Percentiles rank a stretch among this genome's conserved stretches.
Evolutionary conservation across 2,329 filamentous ascomycete genomes (phyloP).

Genomic region (Daldinia sp.): DNA sequence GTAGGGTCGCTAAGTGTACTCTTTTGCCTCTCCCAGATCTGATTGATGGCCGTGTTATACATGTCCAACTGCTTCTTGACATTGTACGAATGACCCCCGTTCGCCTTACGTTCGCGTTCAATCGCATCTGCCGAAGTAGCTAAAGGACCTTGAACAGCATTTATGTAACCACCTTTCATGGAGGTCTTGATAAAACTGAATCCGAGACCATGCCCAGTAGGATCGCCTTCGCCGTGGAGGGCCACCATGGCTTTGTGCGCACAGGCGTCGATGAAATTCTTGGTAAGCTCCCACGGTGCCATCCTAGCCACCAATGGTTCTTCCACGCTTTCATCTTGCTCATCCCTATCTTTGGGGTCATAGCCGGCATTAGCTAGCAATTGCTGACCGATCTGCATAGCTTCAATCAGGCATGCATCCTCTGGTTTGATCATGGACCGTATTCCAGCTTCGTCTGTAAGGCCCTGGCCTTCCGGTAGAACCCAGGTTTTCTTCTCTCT

Average conservation of each 20-base stretch:
- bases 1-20: slow-evolving; percentile 76
- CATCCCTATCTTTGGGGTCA: slow-evolving; percentile 72
- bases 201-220: slow-evolving; percentile 89
- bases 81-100: slow-evolving; percentile 96
- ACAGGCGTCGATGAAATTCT: slow-evolving; percentile 94
- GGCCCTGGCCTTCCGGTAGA: slow-evolving; percentile 73
- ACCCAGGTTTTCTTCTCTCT: slow-evolving; percentile 90
- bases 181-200: slow-evolving; percentile 98
- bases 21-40: slow-evolving; percentile 92
- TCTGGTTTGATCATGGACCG: slow-evolving; percentile 93
- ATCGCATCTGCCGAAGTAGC: slow-evolving; percentile 82
- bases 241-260: slow-evolving; percentile 97
- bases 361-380: slow-evolving; percentile 92
- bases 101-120: slow-evolving; percentile 85
- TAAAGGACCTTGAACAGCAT: slow-evolving; percentile 74
- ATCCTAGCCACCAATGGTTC: slow-evolving; percentile 87
- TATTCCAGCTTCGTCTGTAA: slow-evolving; percentile 83
- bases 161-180: slow-evolving; percentile 96
- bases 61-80: slow-evolving; percentile 92
- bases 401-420: slow-evolving; percentile 91
- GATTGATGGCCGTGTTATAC: slow-evolving; percentile 89
- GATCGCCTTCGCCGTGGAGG: slow-evolving; percentile 92
- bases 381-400: slow-evolving; percentile 95
- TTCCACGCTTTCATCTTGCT: slow-evolving; percentile 69
- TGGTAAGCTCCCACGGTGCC: slow-evolving; percentile 95